Evolutionary conservation across 352 stramenopile genomes (phyloP), one percentile per base, ranked within the genome.

Genomic region (Globisporangium rhizosaccharum): DNA sequence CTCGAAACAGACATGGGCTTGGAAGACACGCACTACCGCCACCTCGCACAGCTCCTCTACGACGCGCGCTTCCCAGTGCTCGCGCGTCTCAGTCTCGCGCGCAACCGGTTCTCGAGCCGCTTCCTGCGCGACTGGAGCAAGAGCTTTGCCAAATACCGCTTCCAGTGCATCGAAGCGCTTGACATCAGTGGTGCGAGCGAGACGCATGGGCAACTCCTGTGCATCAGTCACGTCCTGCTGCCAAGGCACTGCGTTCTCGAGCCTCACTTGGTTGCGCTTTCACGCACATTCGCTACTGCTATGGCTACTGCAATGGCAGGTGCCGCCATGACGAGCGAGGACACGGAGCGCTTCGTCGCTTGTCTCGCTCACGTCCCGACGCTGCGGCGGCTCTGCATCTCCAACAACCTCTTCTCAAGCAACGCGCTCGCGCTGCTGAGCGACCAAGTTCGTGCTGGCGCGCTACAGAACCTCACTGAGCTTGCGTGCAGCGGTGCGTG

Each of bases 61-160:
- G 73, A 76, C 18, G 70, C 71, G 10, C 58, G 61, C 3, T 90
- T 87, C 48, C 75, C 68, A 18, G 30, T 25, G 30, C 54, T 90
- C 0, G 30, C 56, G 12, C 39, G 42, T 49, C 45, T 90, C 0
- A 65, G 65, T 18, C 23, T 90, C 30, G 66, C 73, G 0, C 48
- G 53, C 0, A 80, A 85, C 45, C 50, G 68, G 9, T 90, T 87
- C 45, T 80, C 69, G 25, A 87, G 77, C 60, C 70, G 77, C 17
- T 88, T 87, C 60, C 69, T 90, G 57, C 67, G 77, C 44, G 77
- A 88, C 44, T 88, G 72, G 77, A 59, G 58, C 20, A 66, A 46
- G 44, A 71, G 67, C n/a, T 90, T 88, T 49, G 53, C 55, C 3
- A 66, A 79, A 41, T 68, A 83, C n/a, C 67, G 67, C 45, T 82